Evolutionary conservation across 2,329 filamentous ascomycete genomes (phyloP).

Genomic region (Dactylellina haptotyla): DNA sequence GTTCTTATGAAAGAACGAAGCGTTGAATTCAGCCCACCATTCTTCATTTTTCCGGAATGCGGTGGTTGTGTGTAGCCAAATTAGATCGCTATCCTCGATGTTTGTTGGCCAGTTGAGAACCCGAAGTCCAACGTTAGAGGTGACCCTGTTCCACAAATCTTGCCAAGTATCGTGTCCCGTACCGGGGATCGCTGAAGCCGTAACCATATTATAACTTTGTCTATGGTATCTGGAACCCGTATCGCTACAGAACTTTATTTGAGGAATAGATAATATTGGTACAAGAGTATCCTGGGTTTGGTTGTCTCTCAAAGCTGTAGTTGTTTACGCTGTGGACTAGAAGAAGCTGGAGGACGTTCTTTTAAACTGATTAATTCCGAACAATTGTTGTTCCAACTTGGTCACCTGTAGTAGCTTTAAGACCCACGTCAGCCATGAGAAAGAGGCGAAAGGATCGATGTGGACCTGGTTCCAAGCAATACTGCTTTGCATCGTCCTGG

Average conservation of each 20-base stretch:
- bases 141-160: constrained; percentile 47
- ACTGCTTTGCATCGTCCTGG: too few relatives aligned
- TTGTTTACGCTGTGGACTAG: too few relatives aligned
- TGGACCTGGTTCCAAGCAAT: not conserved
- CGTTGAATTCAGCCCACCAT: constrained; percentile 48
- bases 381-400: not conserved
- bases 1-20: constrained; percentile 42
- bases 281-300: not conserved
- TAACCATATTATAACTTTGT: constrained; percentile 18
- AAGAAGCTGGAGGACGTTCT: not conserved
- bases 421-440: not conserved
- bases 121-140: constrained; percentile 40
- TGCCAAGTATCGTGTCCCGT: constrained; percentile 35
- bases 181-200: constrained; percentile 17
- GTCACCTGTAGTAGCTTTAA: not conserved
- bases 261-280: not conserved
- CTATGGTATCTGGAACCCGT: not conserved
- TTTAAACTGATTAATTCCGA: not conserved
- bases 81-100: constrained; percentile 31
- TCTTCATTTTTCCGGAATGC: constrained; percentile 25
- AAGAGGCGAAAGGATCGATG: not conserved
- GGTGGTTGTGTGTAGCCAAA: constrained; percentile 50
- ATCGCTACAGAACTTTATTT: not conserved
- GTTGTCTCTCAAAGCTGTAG: too few relatives aligned
- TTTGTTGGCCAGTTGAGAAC: constrained; percentile 43